Percentiles rank a stretch among this genome's conserved stretches.
Evolutionary conservation across 306 rosid genomes (phyloP).

Genomic region (Trifolium pratense): DNA sequence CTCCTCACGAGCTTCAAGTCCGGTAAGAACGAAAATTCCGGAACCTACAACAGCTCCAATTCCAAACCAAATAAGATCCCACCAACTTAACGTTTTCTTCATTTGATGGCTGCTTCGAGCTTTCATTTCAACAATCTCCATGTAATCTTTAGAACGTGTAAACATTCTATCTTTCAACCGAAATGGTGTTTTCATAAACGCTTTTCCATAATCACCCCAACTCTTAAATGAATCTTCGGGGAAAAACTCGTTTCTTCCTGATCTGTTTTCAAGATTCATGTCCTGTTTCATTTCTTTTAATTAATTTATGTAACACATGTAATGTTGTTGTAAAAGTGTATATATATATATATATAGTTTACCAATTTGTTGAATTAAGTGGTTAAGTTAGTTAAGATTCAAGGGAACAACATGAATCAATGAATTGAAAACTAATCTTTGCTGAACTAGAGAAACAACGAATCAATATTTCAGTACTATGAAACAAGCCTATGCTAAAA

Average conservation of each 20-base stretch:
- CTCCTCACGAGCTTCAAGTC: conserved; percentile 49
- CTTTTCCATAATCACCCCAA: conserved; percentile 58
- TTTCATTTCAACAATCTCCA: conserved; percentile 69
- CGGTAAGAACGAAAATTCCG: conserved; percentile 80
- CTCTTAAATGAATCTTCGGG: conserved; percentile 78
- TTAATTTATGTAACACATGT: not conserved
- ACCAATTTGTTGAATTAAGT: not conserved
- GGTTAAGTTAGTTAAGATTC: not conserved
- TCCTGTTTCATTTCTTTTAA: not conserved
- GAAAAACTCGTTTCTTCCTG: conserved; percentile 62
- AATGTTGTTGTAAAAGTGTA: not conserved
- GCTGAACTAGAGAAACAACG: no score
- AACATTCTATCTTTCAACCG: conserved; percentile 57
- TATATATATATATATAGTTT: no score
- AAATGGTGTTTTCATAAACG: conserved; percentile 53
- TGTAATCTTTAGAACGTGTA: conserved; percentile 55
- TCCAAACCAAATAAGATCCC: conserved; percentile 90
- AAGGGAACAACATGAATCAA: not conserved
- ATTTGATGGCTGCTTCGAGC: conserved; percentile 63
- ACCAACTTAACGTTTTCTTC: conserved; percentile 80
- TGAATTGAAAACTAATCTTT: not conserved
- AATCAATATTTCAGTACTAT: no score
- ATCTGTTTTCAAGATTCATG: not conserved
- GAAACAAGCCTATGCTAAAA: no score
- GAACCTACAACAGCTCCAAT: conserved; percentile 78